phyloP scores from a whole-genome alignment of 1,139 yeast species.

The Tardiomyces blankii region DNA sequence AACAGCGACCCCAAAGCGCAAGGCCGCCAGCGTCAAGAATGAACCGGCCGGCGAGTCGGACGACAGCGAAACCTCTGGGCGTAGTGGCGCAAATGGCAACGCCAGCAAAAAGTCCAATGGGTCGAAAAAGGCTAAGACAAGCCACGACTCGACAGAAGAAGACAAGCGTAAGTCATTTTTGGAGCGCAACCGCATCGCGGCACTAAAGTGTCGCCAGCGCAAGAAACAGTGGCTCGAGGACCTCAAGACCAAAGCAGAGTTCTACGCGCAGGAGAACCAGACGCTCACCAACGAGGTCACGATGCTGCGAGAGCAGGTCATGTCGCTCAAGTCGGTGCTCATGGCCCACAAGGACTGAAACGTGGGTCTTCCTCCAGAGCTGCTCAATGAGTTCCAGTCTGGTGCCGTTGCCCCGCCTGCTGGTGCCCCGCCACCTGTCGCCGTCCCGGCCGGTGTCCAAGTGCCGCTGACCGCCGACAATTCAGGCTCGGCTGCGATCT shows the following conservation, averaged over 20 bases:
- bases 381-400: neutral
- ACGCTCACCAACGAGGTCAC: slow-evolving; percentile 42
- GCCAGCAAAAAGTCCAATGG: neutral
- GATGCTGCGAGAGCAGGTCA: slow-evolving; percentile 40
- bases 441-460: neutral
- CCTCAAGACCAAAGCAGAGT: slow-evolving; percentile 68
- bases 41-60: neutral
- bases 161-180: slow-evolving; percentile 74
- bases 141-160: slow-evolving; percentile 34
- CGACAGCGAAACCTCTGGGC: neutral
- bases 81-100: neutral
- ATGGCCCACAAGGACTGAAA: slow-evolving; percentile 20
- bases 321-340: slow-evolving; percentile 30
- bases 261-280: slow-evolving; percentile 52
- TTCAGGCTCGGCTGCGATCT: neutral
- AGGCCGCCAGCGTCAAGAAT: neutral
- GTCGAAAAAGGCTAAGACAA: slow-evolving; percentile 6
- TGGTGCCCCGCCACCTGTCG: neutral
- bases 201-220: slow-evolving; percentile 88
- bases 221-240: slow-evolving; percentile 81
- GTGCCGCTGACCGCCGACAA: neutral
- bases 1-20: neutral
- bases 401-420: neutral
- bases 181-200: slow-evolving; percentile 91
- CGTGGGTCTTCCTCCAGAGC: neutral